These are phyloP conservation scores for Neurospora tetrasperma DNA, from an alignment of 495 filamentous ascomycete species.

Conservation along the genomic window DNA sequence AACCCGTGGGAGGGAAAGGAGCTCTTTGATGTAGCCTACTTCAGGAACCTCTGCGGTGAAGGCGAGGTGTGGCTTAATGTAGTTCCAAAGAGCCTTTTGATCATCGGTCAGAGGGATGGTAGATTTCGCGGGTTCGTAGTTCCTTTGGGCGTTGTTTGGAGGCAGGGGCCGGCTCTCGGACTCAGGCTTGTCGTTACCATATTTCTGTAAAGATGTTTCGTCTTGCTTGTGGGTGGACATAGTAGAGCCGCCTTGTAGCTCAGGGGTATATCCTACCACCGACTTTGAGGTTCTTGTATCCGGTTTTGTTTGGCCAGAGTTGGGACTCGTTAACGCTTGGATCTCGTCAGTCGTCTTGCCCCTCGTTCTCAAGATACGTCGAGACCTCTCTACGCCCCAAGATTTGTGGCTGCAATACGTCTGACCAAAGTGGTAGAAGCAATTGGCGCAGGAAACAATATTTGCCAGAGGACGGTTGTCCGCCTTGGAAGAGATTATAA, in stretches of 20 bases:
- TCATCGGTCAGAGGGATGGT: background rate
- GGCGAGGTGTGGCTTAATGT: conserved; percentile 3
- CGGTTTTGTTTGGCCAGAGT: background rate
- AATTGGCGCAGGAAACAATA: conserved; percentile 22
- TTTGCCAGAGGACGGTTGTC: background rate
- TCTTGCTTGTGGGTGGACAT: background rate
- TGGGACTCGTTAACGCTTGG: background rate
- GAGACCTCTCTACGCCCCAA: conserved; percentile 13
- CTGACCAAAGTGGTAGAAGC: conserved; percentile 23
- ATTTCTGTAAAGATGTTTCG: background rate
- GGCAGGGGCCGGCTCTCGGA: background rate
- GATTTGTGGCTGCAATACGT: conserved; percentile 19
- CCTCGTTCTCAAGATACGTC: background rate
- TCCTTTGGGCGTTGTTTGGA: background rate
- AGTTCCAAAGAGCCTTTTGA: conserved; percentile 2
- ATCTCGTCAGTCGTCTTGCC: background rate
- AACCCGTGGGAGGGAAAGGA: conserved; percentile 6
- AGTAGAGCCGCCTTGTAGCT: background rate
- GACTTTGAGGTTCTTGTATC: background rate
- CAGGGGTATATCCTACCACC: background rate
- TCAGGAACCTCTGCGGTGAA: background rate
- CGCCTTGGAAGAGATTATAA: conserved; percentile 17
- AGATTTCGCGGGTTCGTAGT: background rate
- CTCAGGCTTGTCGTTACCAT: background rate
- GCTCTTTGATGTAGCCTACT: conserved; percentile 3